Conservation (phyloP, 352 stramenopile genomes). For the Phytophthora vignae region DNA sequence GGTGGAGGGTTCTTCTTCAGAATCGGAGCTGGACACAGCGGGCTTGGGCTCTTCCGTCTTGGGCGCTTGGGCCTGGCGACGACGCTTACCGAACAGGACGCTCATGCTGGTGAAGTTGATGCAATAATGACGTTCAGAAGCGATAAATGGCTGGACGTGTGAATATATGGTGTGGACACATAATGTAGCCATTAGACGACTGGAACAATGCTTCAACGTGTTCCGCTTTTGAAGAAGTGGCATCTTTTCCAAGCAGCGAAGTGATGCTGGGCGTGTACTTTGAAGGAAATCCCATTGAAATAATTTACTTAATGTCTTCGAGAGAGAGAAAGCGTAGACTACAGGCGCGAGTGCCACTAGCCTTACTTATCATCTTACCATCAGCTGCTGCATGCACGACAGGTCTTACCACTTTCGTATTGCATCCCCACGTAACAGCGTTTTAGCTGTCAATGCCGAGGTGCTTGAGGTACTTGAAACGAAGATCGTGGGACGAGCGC, state of each 20-base stretch:
- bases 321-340: not conserved
- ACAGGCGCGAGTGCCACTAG: not conserved
- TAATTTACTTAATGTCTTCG: constrained; percentile 36
- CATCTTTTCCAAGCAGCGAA: no score
- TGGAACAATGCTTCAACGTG: not conserved
- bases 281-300: constrained; percentile 17
- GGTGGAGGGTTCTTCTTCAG: not conserved
- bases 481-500: constrained; percentile 77
- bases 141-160: not conserved
- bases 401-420: constrained; percentile 3
- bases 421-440: constrained; percentile 8
- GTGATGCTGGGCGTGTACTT: not conserved
- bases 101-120: constrained; percentile 51
- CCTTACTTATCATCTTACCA: not conserved
- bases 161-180: not conserved
- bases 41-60: constrained; percentile 14
- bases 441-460: constrained; percentile 80
- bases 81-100: constrained; percentile 82
- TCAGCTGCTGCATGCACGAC: not conserved
- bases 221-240: not conserved
- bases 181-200: not conserved
- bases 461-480: constrained; percentile 91
- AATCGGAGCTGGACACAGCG: not conserved
- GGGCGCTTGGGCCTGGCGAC: constrained; percentile 35
- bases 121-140: not conserved